Percentiles rank a stretch among this genome's conserved stretches.
Evolutionary conservation across 2,329 filamentous ascomycete genomes (phyloP).

Genomic region (Neopestalotiopsis clavispora): DNA sequence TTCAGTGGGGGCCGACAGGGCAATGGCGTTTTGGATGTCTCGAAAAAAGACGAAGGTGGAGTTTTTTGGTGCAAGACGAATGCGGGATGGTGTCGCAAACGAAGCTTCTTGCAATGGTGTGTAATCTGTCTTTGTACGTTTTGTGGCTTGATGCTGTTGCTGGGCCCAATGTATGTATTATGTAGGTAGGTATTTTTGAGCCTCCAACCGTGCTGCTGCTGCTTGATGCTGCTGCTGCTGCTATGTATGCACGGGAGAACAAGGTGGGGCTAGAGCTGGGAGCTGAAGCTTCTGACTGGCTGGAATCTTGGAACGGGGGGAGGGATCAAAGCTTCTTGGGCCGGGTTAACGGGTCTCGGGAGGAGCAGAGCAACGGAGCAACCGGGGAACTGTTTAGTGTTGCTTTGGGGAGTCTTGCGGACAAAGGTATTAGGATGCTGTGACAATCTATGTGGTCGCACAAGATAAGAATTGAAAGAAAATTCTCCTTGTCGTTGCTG

Average conservation of each 20-base stretch:
- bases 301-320: not conserved
- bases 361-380: not conserved
- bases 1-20: not conserved
- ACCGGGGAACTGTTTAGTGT: not conserved
- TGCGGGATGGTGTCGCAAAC: conserved; percentile 9
- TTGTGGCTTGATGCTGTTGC: not conserved
- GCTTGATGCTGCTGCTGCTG: too few relatives aligned
- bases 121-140: not conserved
- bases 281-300: not conserved
- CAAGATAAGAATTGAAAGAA: not conserved
- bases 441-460: not conserved
- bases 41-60: not conserved
- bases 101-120: not conserved
- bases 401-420: not conserved
- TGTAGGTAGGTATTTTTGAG: not conserved
- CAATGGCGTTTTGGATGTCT: not conserved
- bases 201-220: too few relatives aligned
- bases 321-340: not conserved
- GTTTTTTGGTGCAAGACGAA: conserved; percentile 1
- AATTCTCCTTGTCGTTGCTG: not conserved
- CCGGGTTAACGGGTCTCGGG: conserved; percentile 1
- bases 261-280: not conserved
- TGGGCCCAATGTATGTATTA: not conserved
- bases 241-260: not conserved
- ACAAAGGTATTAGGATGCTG: not conserved